phyloP scores from a whole-genome alignment of 441 rosid genomes.

The Aquilaria agallochum region DNA sequence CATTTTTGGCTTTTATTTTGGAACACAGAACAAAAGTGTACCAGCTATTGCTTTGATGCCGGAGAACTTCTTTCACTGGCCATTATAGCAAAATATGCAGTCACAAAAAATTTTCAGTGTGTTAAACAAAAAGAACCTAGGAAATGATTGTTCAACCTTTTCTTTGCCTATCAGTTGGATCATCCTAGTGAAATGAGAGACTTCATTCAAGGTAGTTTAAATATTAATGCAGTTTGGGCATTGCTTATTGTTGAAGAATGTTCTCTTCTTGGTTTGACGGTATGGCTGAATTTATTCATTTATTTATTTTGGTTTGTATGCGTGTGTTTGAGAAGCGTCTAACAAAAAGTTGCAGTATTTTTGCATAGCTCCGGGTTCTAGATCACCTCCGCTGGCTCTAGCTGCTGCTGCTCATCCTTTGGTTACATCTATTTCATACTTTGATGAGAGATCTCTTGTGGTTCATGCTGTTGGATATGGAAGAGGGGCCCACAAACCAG shows the following conservation, averaged over 20 bases:
- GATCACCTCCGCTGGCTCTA: conserved; percentile 93
- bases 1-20: too few relatives aligned
- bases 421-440: conserved; percentile 75
- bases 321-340: conserved; percentile 36
- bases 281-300: conserved; percentile 33
- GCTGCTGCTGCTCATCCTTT: conserved; percentile 90
- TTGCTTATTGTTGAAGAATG: conserved; percentile 90
- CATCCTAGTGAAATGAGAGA: conserved; percentile 35
- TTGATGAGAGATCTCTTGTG: conserved; percentile 95
- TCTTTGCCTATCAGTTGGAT: conserved; percentile 56
- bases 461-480: conserved; percentile 96
- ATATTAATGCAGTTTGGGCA: conserved; percentile 91
- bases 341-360: conserved; percentile 64
- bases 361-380: conserved; percentile 98
- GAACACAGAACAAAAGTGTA: too few relatives aligned
- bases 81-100: conserved; percentile 1
- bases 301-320: conserved; percentile 17
- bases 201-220: conserved; percentile 44
- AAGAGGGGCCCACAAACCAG: conserved; percentile 82
- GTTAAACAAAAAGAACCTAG: conserved; percentile 9
- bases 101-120: conserved; percentile 5
- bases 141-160: conserved; percentile 21
- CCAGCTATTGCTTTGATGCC: too few relatives aligned
- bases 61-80: background rate
- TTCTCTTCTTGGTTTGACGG: conserved; percentile 89